phyloP scores from a whole-genome alignment of 2,329 filamentous ascomycete species.

The Cytospora chrysosperma region DNA sequence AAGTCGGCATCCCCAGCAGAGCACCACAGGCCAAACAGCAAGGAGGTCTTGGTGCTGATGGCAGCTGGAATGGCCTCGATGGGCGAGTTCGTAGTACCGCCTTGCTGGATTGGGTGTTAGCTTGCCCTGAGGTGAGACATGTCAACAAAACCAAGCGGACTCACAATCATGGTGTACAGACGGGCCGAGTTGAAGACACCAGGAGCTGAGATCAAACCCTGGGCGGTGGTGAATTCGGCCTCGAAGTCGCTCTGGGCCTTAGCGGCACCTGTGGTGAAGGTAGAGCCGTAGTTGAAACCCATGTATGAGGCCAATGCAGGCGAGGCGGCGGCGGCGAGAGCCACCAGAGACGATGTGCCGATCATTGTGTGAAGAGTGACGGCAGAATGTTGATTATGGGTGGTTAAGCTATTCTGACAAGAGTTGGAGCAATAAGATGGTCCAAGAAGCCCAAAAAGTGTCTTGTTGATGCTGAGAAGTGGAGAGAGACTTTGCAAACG shows the following conservation, averaged over 20 bases:
- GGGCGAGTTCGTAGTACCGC: conserved; percentile 60
- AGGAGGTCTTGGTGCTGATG: conserved; percentile 73
- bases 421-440: conserved; percentile 2
- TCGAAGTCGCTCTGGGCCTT: conserved; percentile 67
- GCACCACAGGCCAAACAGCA: conserved; percentile 83
- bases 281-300: conserved; percentile 74
- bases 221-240: conserved; percentile 66
- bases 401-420: conserved; percentile 13
- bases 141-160: conserved; percentile 4
- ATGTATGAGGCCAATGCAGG: conserved; percentile 40
- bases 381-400: neutral
- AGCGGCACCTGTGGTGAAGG: conserved; percentile 57
- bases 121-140: neutral
- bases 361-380: conserved; percentile 14
- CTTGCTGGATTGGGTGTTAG: conserved; percentile 44
- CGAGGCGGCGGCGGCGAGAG: conserved; percentile 17
- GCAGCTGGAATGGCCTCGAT: conserved; percentile 79
- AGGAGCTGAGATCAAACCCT: conserved; percentile 60
- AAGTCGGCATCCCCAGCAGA: conserved; percentile 63
- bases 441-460: conserved; percentile 7
- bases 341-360: conserved; percentile 11
- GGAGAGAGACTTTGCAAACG: neutral
- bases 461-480: conserved; percentile 2
- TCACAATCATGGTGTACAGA: conserved; percentile 66
- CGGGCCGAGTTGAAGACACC: conserved; percentile 66